Evolutionary conservation across 192 early-diverging fungal species (phyloP), one percentile per base, ranked within the genome.

Genomic region (Coemansia sp.): DNA sequence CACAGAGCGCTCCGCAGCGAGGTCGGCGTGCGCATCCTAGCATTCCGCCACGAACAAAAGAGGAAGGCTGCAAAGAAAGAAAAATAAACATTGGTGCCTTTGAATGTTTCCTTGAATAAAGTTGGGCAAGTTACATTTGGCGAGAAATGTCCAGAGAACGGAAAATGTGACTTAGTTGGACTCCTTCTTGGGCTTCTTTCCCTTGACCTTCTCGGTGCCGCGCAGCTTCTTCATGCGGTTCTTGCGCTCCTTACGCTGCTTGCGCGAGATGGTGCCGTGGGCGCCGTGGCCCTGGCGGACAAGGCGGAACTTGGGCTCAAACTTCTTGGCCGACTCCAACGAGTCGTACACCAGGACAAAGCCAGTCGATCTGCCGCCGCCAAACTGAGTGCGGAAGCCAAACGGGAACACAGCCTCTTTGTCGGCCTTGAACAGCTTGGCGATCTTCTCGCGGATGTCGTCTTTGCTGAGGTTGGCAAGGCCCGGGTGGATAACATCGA

Each of bases 241-340:
- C 90, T 95, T 95, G 80, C 90, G 87, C 82, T 98, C 94, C 93
- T 95, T 98, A 76, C 93, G 90, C 84, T 98, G 97, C 87, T 97
- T 98, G 84, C 92, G 91, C 55, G 92, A 87, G 39, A 36, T 37
- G 76, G 86, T 88, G 72, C 79, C 69, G 67, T 80, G 67, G 72
- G 85, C 88, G 67, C 80, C 86, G 67, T 56, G 70, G 82, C 90
- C 84, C 60, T 88, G 76, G 56, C 96, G 84, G 52, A 89, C 85
- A 58, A 95, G 87, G 70, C 96, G 87, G 90, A 91, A 92, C 87
- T 97, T 98, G 81, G 96, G 96, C 87, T 98, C 96, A 74, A 97
- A 92, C 89, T 96, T 97, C 91, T 95, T 96, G 73, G 88, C 88
- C 58, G 92, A 82, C 61, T 96, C 94, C 68, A 95, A 75, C 66